Conservation (phyloP, 176 grass and related monocot genomes). For the Ampelocalamus luodianensis region DNA sequence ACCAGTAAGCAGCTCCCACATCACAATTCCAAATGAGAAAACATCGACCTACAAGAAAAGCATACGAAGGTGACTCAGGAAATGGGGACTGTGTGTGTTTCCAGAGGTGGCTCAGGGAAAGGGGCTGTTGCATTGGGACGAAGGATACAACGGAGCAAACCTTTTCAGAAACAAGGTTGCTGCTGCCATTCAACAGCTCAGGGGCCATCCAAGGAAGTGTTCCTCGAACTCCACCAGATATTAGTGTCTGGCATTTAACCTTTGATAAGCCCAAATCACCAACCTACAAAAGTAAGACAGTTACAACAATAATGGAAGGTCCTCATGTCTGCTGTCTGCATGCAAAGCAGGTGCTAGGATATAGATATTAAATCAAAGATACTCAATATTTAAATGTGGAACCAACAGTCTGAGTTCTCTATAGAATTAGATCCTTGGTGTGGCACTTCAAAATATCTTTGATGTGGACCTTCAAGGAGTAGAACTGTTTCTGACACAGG, state of each 20-base stretch:
- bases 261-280: conserved; percentile 98
- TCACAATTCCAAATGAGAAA: conserved; percentile 94
- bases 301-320: conserved; percentile 11
- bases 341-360: not conserved
- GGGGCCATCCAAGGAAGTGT: conserved; percentile 99
- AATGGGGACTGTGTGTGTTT: not conserved
- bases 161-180: conserved; percentile 90
- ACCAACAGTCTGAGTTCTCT: not conserved
- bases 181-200: conserved; percentile 90
- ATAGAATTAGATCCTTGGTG: not conserved
- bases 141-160: conserved; percentile 45
- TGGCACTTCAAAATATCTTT: conserved; percentile 2
- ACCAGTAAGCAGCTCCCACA: conserved; percentile 97
- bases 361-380: not conserved
- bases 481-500: not conserved
- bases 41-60: conserved; percentile 75
- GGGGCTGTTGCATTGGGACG: too few relatives aligned
- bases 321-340: not conserved
- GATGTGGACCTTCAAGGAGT: not conserved
- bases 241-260: conserved; percentile 88
- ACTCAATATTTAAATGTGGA: not conserved
- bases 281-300: conserved; percentile 59
- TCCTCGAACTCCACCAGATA: conserved; percentile 94
- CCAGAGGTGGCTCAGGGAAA: not conserved
- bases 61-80: not conserved